These are phyloP conservation scores for Paulownia fortunei DNA, from an alignment of 257 asterid genomes.

Conservation along the genomic window DNA sequence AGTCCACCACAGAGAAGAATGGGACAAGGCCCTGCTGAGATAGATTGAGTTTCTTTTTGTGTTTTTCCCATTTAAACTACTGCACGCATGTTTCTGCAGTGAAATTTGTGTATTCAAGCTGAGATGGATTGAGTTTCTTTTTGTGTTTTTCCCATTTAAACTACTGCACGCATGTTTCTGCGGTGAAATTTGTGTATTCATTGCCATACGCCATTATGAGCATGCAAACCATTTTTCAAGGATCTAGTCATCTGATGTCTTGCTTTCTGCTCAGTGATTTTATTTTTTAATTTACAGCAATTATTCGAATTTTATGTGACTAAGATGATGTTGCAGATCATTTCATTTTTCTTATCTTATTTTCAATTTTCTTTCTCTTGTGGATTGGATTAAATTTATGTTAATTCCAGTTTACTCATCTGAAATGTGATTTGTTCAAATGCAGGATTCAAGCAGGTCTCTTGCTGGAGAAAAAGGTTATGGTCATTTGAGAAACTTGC, in stretches of 20 bases:
- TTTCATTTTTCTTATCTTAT: not conserved
- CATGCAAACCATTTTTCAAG: conserved; percentile 6
- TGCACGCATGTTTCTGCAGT: conserved; percentile 14
- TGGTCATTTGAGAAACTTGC: conserved; percentile 60
- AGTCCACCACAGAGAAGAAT: not conserved
- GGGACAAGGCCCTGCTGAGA: too few relatives aligned
- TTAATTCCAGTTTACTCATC: conserved; percentile 7
- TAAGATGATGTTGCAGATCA: not conserved
- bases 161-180: conserved; percentile 18
- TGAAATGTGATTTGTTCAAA: conserved; percentile 29
- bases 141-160: not conserved
- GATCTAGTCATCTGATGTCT: not conserved
- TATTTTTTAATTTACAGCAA: conserved; percentile 5
- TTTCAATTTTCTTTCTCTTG: conserved; percentile 6
- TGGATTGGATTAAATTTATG: conserved; percentile 4
- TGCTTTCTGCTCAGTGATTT: conserved; percentile 11
- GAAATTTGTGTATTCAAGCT: not conserved
- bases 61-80: not conserved
- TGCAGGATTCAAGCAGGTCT: conserved; percentile 75
- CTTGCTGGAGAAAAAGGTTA: conserved; percentile 79
- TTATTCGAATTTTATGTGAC: not conserved
- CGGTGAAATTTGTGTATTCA: not conserved
- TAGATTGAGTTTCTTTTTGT: not conserved
- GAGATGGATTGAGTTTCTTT: not conserved
- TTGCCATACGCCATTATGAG: not conserved